Percentiles rank a stretch among this genome's conserved stretches.
Evolutionary conservation across 164 flowering plant species (phyloP).

Genomic region (Echeveria elegans): DNA sequence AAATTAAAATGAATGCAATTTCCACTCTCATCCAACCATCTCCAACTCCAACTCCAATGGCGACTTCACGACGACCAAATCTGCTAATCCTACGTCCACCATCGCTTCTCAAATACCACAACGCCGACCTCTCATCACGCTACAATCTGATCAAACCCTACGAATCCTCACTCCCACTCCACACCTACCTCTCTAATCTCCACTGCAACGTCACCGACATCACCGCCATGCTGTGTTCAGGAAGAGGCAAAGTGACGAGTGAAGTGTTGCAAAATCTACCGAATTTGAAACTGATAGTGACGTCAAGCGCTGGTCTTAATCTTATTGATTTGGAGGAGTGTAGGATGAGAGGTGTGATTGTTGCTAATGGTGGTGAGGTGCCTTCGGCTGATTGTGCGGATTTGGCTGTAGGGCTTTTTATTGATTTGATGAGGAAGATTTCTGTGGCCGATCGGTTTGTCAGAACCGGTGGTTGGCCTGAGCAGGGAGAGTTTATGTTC

Average conservation of each 20-base stretch:
- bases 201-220: constrained; percentile 19
- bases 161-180: constrained; percentile 23
- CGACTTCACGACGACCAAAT: background rate
- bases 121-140: constrained; percentile 10
- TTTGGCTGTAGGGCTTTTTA: constrained; percentile 37
- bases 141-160: constrained; percentile 21
- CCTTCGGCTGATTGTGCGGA: constrained; percentile 60
- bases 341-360: constrained; percentile 33
- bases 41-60: background rate
- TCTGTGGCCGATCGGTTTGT: constrained; percentile 46
- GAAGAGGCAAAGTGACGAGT: constrained; percentile 11
- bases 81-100: constrained; percentile 11
- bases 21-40: no score
- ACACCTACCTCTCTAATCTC: constrained; percentile 17
- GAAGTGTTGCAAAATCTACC: constrained; percentile 27
- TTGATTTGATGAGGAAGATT: constrained; percentile 42
- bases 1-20: no score
- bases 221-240: constrained; percentile 18
- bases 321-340: constrained; percentile 58
- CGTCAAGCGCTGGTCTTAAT: constrained; percentile 51
- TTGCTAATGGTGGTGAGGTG: constrained; percentile 28
- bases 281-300: constrained; percentile 31
- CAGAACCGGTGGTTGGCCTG: constrained; percentile 32
- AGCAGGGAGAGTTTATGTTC: constrained; percentile 13
- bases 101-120: background rate